phyloP scores from a whole-genome alignment of 2,329 filamentous ascomycete species.

The Botrytis aclada region DNA sequence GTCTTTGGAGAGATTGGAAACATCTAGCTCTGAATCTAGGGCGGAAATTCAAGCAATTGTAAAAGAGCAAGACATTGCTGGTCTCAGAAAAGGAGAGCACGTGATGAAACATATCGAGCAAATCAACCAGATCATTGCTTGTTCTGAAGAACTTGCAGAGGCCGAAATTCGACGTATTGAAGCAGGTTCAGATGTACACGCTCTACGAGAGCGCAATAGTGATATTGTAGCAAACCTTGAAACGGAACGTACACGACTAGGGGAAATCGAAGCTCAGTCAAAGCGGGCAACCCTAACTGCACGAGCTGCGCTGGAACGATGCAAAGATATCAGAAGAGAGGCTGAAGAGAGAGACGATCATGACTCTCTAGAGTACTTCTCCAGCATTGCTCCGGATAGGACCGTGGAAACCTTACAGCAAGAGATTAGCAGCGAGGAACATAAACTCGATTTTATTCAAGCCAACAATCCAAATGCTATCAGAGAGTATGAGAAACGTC shows the following conservation, averaged over 20 bases:
- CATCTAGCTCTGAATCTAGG: conserved; percentile 42
- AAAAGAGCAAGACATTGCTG: conserved; percentile 52
- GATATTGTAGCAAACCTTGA: conserved; percentile 55
- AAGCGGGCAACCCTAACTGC: conserved; percentile 41
- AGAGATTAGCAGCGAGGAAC: conserved; percentile 70
- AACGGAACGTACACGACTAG: conserved; percentile 43
- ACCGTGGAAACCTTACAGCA: conserved; percentile 63
- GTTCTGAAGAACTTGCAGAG: conserved; percentile 64
- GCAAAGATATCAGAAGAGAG: conserved; percentile 35
- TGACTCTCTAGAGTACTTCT: conserved; percentile 41
- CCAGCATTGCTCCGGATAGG: conserved; percentile 47
- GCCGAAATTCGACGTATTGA: conserved; percentile 71
- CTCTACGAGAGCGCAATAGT: conserved; percentile 63
- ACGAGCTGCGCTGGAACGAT: conserved; percentile 42
- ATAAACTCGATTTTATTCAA: conserved; percentile 76
- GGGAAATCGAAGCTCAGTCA: conserved; percentile 40
- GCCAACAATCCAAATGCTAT: conserved; percentile 73
- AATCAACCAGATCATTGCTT: conserved; percentile 59
- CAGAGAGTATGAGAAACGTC: conserved; percentile 72
- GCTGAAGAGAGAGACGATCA: conserved; percentile 42
- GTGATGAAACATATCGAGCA: conserved; percentile 54
- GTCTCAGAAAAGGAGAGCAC: conserved; percentile 54
- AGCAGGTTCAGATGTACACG: conserved; percentile 73
- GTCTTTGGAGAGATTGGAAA: conserved; percentile 35
- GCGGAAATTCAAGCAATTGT: conserved; percentile 48